Conservation (phyloP, 805 yeast species). For the Candida quercuum region DNA sequence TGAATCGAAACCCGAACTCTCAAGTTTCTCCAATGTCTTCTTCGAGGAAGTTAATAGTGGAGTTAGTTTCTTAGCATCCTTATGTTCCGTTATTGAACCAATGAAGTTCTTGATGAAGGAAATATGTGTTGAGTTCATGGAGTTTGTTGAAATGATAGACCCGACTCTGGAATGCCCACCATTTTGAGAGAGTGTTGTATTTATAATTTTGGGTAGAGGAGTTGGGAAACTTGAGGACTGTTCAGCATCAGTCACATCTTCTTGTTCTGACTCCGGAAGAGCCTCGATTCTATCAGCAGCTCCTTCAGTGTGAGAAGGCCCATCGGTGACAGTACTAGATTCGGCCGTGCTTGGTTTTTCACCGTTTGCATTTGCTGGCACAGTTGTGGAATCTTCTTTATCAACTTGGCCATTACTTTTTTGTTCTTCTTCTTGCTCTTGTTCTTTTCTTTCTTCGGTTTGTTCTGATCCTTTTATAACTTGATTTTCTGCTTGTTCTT, state of each 20-base stretch:
- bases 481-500: slow-evolving; percentile 2
- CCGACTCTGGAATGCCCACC: slow-evolving; percentile 17
- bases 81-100: slow-evolving; percentile 48
- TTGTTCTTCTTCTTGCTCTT: background rate
- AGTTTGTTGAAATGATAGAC: slow-evolving; percentile 15
- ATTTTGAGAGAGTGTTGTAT: slow-evolving; percentile 1
- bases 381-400: background rate
- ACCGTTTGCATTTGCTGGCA: background rate
- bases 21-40: slow-evolving; percentile 25
- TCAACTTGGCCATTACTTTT: background rate
- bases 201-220: slow-evolving; percentile 16
- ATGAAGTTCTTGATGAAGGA: slow-evolving; percentile 52
- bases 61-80: slow-evolving; percentile 51
- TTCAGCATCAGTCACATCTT: slow-evolving; percentile 12
- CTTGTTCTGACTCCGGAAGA: slow-evolving; percentile 4
- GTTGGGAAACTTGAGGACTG: slow-evolving; percentile 10
- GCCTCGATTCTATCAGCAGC: background rate
- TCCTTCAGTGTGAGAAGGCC: background rate
- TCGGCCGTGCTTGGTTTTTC: no score
- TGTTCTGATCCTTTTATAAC: slow-evolving; percentile 5
- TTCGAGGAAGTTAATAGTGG: slow-evolving; percentile 28
- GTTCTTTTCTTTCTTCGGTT: background rate
- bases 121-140: slow-evolving; percentile 26
- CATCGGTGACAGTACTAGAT: background rate
- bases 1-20: slow-evolving; percentile 35